These are phyloP conservation scores for Penicillium paneum DNA, from an alignment of 2,329 filamentous ascomycete genomes.

Conservation along the genomic window DNA sequence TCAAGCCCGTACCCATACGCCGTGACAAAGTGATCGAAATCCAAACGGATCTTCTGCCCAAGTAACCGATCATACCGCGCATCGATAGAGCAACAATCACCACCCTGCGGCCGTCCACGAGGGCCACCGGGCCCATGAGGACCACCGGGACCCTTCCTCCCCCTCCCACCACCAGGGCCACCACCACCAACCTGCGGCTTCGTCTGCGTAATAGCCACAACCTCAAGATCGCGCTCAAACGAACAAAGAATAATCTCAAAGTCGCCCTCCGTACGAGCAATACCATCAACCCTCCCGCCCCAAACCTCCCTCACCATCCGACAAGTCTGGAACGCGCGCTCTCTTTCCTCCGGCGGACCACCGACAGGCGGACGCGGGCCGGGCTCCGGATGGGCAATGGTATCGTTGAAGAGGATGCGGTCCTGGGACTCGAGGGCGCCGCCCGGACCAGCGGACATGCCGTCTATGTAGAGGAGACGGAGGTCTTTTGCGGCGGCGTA, in stretches of 20 bases:
- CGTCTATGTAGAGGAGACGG: slow-evolving; percentile 66
- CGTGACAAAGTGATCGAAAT: slow-evolving; percentile 46
- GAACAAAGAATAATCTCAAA: slow-evolving; percentile 70
- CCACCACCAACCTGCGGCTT: slow-evolving; percentile 8
- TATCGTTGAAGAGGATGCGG: slow-evolving; percentile 52
- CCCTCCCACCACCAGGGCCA: neutral
- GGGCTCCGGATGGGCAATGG: neutral
- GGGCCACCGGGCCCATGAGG: neutral
- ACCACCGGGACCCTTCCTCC: neutral
- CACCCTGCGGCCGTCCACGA: too few species aligned
- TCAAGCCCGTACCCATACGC: slow-evolving; percentile 42
- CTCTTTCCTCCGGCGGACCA: too few species aligned
- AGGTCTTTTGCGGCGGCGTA: slow-evolving; percentile 59
- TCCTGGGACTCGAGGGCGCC: slow-evolving; percentile 70
- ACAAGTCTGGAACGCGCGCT: slow-evolving; percentile 49
- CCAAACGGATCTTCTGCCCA: slow-evolving; percentile 34
- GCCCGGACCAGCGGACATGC: slow-evolving; percentile 61
- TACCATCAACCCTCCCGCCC: slow-evolving; percentile 47
- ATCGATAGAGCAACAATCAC: too few species aligned
- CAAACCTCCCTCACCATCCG: slow-evolving; percentile 31
- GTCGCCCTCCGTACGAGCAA: slow-evolving; percentile 66
- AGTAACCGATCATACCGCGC: neutral
- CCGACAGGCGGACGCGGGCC: too few species aligned
- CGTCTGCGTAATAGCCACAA: slow-evolving; percentile 34
- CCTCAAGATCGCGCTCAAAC: slow-evolving; percentile 49